These are phyloP conservation scores for Dendrocalamus sinicus DNA, from an alignment of 176 grass and related monocot species.

Conservation along the genomic window DNA sequence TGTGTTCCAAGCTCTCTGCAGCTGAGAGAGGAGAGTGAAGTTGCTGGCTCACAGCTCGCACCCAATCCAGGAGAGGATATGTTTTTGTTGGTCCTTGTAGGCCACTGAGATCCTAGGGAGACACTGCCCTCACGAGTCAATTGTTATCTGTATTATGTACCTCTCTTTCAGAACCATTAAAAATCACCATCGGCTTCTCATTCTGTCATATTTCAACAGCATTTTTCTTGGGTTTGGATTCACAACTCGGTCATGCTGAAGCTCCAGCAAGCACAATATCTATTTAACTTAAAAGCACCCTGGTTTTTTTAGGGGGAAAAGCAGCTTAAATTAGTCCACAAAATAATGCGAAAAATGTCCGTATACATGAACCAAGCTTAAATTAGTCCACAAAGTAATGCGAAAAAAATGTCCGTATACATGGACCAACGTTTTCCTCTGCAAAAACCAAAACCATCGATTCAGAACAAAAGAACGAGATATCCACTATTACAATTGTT, in stretches of 20 bases:
- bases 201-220: neutral
- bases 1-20: neutral
- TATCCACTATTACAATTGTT: conserved; percentile 6
- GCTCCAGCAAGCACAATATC: neutral
- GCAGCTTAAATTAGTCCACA: neutral
- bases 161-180: neutral
- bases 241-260: neutral
- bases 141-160: neutral
- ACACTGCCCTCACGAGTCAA: conserved; percentile 13
- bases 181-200: neutral
- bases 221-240: neutral
- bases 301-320: neutral
- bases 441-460: neutral
- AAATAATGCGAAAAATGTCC: neutral
- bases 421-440: neutral
- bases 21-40: conserved; percentile 9
- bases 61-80: conserved; percentile 35
- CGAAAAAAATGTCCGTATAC: neutral
- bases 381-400: neutral
- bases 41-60: conserved; percentile 3
- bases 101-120: conserved; percentile 27
- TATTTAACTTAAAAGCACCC: neutral
- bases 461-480: conserved; percentile 1
- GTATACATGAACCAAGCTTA: neutral
- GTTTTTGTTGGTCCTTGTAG: neutral